A percentile compares a stretch with the other conserved stretches of the same genome.
Conservation (phyloP, 495 filamentous ascomycete genomes). For the Chaetomium tenue region DNA sequence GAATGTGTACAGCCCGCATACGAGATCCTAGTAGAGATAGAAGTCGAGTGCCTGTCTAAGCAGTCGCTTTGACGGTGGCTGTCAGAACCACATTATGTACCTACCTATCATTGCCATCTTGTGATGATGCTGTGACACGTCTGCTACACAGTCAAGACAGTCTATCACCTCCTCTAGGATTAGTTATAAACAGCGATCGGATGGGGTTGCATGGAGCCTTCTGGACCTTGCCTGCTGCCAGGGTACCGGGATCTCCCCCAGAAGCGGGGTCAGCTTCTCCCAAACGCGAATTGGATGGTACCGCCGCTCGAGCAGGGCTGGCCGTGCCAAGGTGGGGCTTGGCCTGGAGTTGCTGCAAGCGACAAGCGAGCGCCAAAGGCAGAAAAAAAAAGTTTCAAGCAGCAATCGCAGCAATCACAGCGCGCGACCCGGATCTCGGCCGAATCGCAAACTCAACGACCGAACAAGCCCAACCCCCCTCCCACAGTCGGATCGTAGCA, state of each 20-base stretch:
- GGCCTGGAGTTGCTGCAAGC: not conserved
- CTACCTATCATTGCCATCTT: too few species aligned
- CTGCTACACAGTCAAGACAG: too few species aligned
- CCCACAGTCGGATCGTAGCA: slow-evolving; percentile 15
- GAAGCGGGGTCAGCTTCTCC: slow-evolving; percentile 1
- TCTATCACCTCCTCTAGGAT: too few species aligned
- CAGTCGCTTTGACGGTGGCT: too few species aligned
- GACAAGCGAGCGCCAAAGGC: slow-evolving; percentile 4
- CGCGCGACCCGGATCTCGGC: not conserved
- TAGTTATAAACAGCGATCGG: not conserved
- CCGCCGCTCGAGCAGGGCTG: not conserved
- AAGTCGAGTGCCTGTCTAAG: too few species aligned
- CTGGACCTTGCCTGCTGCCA: not conserved
- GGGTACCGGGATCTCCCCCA: not conserved
- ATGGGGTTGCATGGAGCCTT: slow-evolving; percentile 2
- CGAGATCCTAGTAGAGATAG: too few species aligned
- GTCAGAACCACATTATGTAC: too few species aligned
- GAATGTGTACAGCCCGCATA: too few species aligned
- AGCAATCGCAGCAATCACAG: slow-evolving; percentile 6
- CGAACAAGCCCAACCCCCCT: not conserved
- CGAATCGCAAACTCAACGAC: not conserved
- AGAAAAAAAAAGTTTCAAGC: slow-evolving; percentile 20
- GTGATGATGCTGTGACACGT: not conserved
- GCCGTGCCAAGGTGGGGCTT: not conserved
- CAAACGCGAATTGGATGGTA: not conserved